Evolutionary conservation across 2,329 filamentous ascomycete genomes (phyloP).

Genomic region (Rhinocladiella similis): DNA sequence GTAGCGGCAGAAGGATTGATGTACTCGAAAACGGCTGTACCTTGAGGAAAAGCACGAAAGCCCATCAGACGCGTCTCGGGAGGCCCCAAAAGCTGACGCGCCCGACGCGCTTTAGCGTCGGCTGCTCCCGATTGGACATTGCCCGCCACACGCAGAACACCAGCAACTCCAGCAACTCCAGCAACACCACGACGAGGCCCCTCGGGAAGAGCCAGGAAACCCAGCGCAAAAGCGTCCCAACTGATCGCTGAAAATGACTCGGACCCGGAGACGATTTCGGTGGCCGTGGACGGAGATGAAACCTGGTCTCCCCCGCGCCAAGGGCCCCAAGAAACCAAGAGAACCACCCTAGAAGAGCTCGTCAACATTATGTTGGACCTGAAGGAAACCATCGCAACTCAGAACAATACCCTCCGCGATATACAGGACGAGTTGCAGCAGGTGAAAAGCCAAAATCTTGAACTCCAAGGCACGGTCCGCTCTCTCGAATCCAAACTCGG

Average conservation of each 20-base stretch:
- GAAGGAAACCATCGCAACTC: constrained; percentile 1
- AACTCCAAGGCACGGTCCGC: neutral
- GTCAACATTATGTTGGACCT: neutral
- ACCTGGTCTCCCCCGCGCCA: neutral
- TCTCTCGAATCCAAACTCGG: constrained; percentile 2
- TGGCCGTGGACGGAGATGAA: neutral
- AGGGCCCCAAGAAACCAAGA: neutral
- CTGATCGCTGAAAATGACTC: constrained; percentile 5
- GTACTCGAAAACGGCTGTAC: neutral
- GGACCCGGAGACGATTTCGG: constrained; percentile 2
- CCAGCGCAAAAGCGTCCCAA: constrained; percentile 4
- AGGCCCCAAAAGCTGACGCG: neutral
- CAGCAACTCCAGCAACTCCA: neutral
- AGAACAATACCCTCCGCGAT: constrained; percentile 1
- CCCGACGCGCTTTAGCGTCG: constrained; percentile 3
- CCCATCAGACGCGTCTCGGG: constrained; percentile 4
- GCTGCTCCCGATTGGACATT: constrained; percentile 3
- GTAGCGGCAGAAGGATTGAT: no score
- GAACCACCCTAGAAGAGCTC: neutral
- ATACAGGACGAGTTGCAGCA: neutral
- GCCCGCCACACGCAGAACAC: constrained; percentile 2
- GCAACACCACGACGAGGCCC: constrained; percentile 1
- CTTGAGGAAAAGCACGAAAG: neutral
- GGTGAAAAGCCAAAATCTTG: constrained; percentile 4
- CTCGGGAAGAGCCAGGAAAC: constrained; percentile 2